Evolutionary conservation across 805 yeast species (phyloP).

Genomic region (Candida quercuum): DNA sequence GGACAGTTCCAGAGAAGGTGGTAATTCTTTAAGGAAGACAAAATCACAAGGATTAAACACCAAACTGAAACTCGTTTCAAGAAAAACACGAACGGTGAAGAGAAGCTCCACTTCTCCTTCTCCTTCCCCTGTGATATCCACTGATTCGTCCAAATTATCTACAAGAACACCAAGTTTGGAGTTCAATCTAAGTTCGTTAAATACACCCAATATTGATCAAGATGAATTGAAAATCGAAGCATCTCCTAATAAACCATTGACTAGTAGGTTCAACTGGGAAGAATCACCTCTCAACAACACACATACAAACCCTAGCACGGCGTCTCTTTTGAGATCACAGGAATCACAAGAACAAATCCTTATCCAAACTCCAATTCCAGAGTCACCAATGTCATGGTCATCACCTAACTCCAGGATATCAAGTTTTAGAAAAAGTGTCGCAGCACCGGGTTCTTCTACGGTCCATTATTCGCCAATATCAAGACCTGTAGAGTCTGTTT

Average conservation of each 20-base stretch:
- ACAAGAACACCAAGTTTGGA: slow-evolving; percentile 1
- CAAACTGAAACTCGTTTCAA: slow-evolving; percentile 18
- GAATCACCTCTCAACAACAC: slow-evolving; percentile 1
- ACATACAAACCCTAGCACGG: slow-evolving; percentile 1
- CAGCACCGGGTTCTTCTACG: slow-evolving; percentile 12
- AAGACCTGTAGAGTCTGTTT: slow-evolving; percentile 13
- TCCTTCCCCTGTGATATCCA: background rate
- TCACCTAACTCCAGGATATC: slow-evolving; percentile 23
- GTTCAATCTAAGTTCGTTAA: too few relatives aligned
- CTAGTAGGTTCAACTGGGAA: slow-evolving; percentile 4
- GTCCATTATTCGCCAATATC: slow-evolving; percentile 20
- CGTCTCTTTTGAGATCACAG: background rate
- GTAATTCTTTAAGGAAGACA: slow-evolving; percentile 3
- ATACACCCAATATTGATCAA: too few relatives aligned
- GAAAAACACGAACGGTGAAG: slow-evolving; percentile 7
- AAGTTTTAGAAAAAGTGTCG: slow-evolving; percentile 19
- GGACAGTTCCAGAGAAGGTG: background rate
- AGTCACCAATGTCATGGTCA: slow-evolving; percentile 11
- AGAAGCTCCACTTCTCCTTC: slow-evolving; percentile 4
- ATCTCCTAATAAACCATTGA: background rate
- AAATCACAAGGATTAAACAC: slow-evolving; percentile 15
- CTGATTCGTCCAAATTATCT: background rate
- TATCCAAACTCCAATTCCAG: background rate
- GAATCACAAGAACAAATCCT: background rate
- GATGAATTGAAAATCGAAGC: background rate